These are phyloP conservation scores for Hypoxylon sp. DNA, from an alignment of 2,329 filamentous ascomycete genomes.

Conservation along the genomic window DNA sequence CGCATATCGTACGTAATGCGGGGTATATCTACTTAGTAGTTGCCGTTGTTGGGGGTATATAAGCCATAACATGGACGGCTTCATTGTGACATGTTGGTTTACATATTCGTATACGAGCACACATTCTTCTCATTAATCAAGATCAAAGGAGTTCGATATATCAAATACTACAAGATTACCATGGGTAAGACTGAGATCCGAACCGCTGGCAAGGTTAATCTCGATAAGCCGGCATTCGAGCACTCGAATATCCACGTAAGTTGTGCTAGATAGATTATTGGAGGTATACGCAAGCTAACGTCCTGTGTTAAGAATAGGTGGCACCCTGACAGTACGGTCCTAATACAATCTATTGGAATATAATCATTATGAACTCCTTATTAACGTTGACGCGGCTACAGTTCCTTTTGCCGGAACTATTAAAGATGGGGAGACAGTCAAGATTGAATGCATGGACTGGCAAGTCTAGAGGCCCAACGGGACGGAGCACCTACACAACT, in stretches of 20 bases:
- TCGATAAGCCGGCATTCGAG: conserved; percentile 78
- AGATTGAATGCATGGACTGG: conserved; percentile 94
- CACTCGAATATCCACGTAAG: conserved; percentile 80
- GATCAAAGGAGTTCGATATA: background rate
- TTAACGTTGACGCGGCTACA: conserved; percentile 54
- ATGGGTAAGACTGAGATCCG: conserved; percentile 70
- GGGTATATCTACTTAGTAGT: conserved; percentile 36
- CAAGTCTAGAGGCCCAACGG: conserved; percentile 51
- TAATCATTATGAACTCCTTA: background rate
- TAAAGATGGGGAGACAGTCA: conserved; percentile 87
- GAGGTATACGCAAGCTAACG: conserved; percentile 26
- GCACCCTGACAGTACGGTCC: conserved; percentile 86
- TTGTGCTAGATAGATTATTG: conserved; percentile 41
- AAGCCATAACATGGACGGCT: background rate
- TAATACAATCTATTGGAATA: background rate
- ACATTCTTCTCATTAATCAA: background rate
- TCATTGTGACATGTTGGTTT: background rate
- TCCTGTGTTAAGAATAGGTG: conserved; percentile 79
- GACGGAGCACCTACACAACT: conserved; percentile 17
- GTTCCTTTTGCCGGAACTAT: conserved; percentile 82
- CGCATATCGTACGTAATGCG: conserved; percentile 39
- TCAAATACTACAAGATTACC: conserved; percentile 16
- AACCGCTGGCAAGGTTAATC: conserved; percentile 79
- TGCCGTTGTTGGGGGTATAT: conserved; percentile 14
- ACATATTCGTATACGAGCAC: background rate